Evolutionary conservation across 768 basidiomycete genomes (phyloP).

Genomic region (Royoungia palumana): DNA sequence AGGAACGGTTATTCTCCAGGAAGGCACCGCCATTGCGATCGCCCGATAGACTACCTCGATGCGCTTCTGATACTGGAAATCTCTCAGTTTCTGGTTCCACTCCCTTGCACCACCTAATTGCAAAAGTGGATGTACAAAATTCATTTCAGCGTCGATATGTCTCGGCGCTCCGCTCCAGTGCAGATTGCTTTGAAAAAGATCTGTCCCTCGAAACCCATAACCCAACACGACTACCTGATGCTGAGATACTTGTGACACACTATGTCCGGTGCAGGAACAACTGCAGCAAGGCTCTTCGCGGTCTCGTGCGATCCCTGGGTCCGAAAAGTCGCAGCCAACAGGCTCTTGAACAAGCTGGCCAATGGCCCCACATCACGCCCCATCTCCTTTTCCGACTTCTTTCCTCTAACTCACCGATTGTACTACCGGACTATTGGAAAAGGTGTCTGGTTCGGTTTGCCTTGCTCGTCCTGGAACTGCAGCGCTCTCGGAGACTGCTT

Average conservation of each 20-base stretch:
- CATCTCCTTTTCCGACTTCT: conserved; percentile 30
- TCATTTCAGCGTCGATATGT: conserved; percentile 8
- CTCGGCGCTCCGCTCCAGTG: conserved; percentile 10
- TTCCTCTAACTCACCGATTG: conserved; percentile 19
- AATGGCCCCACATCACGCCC: conserved; percentile 39
- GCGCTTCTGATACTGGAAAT: background rate
- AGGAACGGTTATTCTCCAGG: conserved; percentile 6
- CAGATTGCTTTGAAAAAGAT: conserved; percentile 6
- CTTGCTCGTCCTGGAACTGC: conserved; percentile 30
- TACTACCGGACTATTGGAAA: conserved; percentile 29
- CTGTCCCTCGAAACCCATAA: background rate
- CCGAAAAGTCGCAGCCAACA: conserved; percentile 17
- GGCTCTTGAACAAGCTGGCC: conserved; percentile 18
- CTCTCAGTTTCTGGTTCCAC: background rate
- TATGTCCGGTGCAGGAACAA: conserved; percentile 6
- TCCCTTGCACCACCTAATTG: conserved; percentile 7
- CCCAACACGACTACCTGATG: background rate
- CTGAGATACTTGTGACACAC: conserved; percentile 4
- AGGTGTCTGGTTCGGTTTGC: conserved; percentile 28
- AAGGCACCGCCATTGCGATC: background rate
- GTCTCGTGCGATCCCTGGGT: conserved; percentile 8
- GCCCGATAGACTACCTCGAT: background rate
- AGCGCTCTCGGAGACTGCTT: conserved; percentile 37
- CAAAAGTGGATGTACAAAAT: conserved; percentile 3
- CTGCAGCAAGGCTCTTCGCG: background rate